A percentile compares a stretch with the other conserved stretches of the same genome.
Conservation (phyloP, 1,284 basidiomycete species). For the Schizophyllum amplum region DNA sequence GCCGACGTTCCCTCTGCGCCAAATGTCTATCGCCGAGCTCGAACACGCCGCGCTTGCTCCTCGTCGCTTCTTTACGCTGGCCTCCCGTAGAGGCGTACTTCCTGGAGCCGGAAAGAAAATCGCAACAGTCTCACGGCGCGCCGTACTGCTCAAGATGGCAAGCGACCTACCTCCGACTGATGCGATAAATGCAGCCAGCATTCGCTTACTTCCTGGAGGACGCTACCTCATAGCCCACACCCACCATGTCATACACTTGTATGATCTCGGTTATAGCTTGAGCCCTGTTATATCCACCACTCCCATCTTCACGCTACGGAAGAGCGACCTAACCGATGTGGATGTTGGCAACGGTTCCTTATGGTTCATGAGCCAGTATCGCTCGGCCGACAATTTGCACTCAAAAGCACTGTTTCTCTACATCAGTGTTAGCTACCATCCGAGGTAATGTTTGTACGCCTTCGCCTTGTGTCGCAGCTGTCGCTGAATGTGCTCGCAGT, state of each 20-base stretch:
- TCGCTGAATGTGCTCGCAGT: neutral
- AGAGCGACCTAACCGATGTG: neutral
- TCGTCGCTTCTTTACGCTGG: neutral
- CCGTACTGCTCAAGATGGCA: neutral
- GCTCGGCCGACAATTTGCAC: neutral
- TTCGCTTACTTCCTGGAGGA: neutral
- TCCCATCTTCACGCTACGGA: neutral
- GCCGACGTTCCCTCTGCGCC: neutral
- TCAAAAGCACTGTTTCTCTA: neutral
- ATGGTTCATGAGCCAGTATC: neutral
- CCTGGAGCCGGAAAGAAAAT: neutral
- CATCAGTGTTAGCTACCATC: neutral
- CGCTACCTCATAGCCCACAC: neutral
- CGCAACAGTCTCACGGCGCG: too few relatives aligned
- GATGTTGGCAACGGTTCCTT: neutral
- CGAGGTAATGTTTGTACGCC: neutral
- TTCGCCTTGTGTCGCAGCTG: too few relatives aligned
- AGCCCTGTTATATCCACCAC: neutral
- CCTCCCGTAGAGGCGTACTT: neutral
- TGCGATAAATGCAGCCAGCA: neutral
- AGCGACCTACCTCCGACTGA: neutral
- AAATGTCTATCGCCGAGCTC: neutral
- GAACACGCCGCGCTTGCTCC: neutral
- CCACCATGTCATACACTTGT: neutral
- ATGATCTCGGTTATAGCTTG: neutral